Conservation (phyloP, 2,329 filamentous ascomycete genomes). For the Pseudogymnoascus sp. region DNA sequence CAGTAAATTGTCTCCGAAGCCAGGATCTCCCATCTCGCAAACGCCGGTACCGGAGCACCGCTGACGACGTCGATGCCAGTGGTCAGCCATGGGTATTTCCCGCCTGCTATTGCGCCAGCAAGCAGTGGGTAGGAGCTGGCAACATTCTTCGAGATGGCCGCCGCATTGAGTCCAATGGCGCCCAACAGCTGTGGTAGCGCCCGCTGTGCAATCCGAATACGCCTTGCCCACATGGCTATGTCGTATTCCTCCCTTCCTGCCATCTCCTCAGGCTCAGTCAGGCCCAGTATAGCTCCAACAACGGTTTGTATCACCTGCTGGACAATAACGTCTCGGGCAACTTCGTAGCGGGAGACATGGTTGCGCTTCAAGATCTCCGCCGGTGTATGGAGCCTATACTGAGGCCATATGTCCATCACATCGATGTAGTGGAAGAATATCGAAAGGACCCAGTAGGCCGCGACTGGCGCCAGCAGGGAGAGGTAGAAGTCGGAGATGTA, state of each 20-base stretch:
- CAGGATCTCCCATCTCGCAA: conserved; percentile 73
- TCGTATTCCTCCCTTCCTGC: conserved; percentile 76
- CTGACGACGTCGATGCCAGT: conserved; percentile 47
- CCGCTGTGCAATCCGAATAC: conserved; percentile 69
- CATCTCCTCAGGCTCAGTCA: conserved; percentile 65
- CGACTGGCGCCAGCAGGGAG: conserved; percentile 64
- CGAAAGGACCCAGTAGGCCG: conserved; percentile 84
- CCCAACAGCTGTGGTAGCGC: conserved; percentile 65
- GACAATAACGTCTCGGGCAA: conserved; percentile 80
- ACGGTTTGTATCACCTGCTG: conserved; percentile 85
- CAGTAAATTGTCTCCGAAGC: conserved; percentile 74
- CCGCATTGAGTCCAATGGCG: conserved; percentile 66
- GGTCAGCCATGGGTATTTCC: conserved; percentile 65
- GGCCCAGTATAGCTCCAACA: conserved; percentile 57
- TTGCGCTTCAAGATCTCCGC: conserved; percentile 84
- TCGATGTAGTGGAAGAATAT: conserved; percentile 84
- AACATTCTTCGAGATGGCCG: conserved; percentile 66
- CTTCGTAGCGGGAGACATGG: conserved; percentile 72
- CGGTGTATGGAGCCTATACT: conserved; percentile 91
- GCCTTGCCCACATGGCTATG: conserved; percentile 79
- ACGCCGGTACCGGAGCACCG: conserved; percentile 53
- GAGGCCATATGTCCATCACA: conserved; percentile 72
- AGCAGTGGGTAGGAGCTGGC: conserved; percentile 62
- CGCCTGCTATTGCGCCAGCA: conserved; percentile 68
- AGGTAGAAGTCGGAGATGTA: conserved; percentile 76